These are phyloP conservation scores for Isoetes taiwanensis DNA, from an alignment of 75 land plant genomes.

Conservation along the genomic window DNA sequence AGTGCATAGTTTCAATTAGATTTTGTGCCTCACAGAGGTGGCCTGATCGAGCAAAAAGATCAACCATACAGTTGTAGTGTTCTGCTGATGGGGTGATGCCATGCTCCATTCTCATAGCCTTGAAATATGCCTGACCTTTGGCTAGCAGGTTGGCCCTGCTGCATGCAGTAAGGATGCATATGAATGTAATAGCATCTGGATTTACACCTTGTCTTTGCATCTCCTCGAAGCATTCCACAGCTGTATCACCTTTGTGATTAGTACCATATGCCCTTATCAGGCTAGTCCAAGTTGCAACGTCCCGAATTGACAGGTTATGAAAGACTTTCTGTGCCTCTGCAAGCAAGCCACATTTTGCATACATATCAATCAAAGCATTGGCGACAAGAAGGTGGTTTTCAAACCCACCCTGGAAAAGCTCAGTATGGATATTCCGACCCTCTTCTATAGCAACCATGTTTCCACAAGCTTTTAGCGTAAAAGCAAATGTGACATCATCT, in stretches of 20 bases:
- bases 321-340: conserved; percentile 22
- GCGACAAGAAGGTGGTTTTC: background rate
- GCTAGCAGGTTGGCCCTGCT: background rate
- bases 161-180: conserved; percentile 7
- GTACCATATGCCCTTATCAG: conserved; percentile 28
- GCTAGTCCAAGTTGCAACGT: conserved; percentile 25
- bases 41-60: background rate
- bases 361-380: conserved; percentile 31
- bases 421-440: conserved; percentile 6
- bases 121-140: background rate
- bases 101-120: background rate
- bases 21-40: background rate
- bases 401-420: background rate
- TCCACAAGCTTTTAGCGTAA: conserved; percentile 2
- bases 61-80: background rate
- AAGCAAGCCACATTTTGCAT: conserved; percentile 17
- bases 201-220: conserved; percentile 22
- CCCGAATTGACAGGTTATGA: conserved; percentile 13
- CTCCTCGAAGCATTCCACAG: conserved; percentile 12
- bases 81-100: background rate
- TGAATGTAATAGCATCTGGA: conserved; percentile 25
- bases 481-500: background rate
- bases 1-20: background rate
- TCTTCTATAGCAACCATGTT: conserved; percentile 11
- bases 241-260: conserved; percentile 15